Conservation (phyloP, 148 eudicot genomes). For the Arctostaphylos glauca region DNA sequence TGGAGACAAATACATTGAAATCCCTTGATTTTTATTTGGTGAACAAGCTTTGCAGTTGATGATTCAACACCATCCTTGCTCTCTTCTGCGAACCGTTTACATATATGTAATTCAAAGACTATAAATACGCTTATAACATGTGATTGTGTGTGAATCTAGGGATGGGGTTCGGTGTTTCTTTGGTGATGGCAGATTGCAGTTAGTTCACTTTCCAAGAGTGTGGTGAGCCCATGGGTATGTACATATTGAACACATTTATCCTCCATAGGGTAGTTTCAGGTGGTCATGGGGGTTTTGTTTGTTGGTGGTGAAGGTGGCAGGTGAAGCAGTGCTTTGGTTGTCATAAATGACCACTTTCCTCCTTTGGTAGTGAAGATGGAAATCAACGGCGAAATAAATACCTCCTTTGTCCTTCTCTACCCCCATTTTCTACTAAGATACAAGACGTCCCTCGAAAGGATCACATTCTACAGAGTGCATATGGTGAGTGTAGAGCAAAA, state of each 20-base stretch:
- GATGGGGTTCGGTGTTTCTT: background rate
- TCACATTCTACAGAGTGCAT: background rate
- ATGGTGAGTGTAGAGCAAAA: background rate
- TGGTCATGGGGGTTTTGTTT: background rate
- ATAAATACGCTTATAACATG: background rate
- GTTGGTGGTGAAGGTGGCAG: background rate
- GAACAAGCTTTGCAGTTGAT: background rate
- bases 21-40: background rate
- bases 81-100: background rate
- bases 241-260: background rate
- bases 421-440: background rate
- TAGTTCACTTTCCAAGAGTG: background rate
- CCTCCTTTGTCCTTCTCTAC: background rate
- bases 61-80: background rate
- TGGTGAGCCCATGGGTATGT: background rate
- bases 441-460: background rate
- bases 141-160: background rate
- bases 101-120: too few relatives aligned
- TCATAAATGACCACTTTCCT: background rate
- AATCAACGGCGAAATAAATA: background rate
- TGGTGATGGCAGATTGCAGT: background rate
- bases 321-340: background rate
- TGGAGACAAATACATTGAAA: background rate
- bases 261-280: background rate
- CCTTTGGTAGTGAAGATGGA: background rate